phyloP scores from a whole-genome alignment of 305 asterid species.

The Solanum aculeatissimum region DNA sequence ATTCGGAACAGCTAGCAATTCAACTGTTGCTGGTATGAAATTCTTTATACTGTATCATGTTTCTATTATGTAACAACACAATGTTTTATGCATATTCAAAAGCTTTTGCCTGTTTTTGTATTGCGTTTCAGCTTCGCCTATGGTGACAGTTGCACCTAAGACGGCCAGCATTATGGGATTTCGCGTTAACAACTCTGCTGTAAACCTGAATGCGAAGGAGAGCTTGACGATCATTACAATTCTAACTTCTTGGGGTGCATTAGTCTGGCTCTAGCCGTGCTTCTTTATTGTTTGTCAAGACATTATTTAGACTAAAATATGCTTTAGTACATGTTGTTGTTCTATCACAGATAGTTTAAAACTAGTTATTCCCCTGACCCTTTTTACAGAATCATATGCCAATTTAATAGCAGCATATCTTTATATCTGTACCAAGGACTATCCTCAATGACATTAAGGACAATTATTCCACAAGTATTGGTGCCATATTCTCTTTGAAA shows the following conservation, averaged over 20 bases:
- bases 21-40: constrained; percentile 38
- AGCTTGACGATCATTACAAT: background rate
- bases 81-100: background rate
- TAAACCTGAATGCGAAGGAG: constrained; percentile 4
- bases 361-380: background rate
- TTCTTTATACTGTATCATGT: background rate
- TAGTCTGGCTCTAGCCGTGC: background rate
- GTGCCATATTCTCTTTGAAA: background rate
- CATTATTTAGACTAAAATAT: background rate
- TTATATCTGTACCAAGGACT: background rate
- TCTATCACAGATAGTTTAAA: background rate
- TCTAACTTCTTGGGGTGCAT: constrained; percentile 15
- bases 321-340: background rate
- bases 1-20: constrained; percentile 24
- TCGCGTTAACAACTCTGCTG: constrained; percentile 1
- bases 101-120: background rate
- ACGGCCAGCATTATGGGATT: constrained; percentile 23
- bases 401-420: background rate
- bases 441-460: background rate
- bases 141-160: constrained; percentile 23
- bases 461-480: background rate
- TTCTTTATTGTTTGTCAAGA: background rate
- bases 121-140: constrained; percentile 44
- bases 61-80: background rate
- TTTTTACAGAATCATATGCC: background rate